Base-by-base conservation (phyloP, 345 rosid genomes). In the Lenwebbia sp. region DNA sequence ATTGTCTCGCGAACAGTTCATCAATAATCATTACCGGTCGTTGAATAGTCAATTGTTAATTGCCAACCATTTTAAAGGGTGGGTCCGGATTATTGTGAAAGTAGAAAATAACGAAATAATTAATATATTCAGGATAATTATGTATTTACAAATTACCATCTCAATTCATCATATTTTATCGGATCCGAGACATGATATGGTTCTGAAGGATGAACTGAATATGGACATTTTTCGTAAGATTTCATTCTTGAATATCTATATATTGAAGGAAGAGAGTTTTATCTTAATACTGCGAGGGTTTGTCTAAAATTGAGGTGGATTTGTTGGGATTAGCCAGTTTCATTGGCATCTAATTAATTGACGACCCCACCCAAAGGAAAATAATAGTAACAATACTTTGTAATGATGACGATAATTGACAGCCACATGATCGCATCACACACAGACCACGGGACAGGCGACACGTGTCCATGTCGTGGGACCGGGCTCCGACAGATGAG, bases 71-170 rank as follows among this genome's bases (percentile, higher is more conserved):
- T 58, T 58, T n/a, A n/a, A 30, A n/a, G 2, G 19, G 17, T 13
- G 0, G 3, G n/a, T 3, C 17, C 21, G 3, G 0, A 15, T 28
- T 0, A 30, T 28, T 2, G 3, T 28, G 40, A 10, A 10, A 49
- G 10, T 49, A 49, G 3, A 49, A 47, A 49, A 49, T 10, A 49
- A 9, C 11, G 11, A 47, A 47, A 47, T 47, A 9, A 47, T 47
- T 47, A 47, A 47, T 47, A 47, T 1, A 47, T 47, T 47, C 12
- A 49, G 10, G 12, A 49, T 10, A 49, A 49, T 49, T 49, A 49
- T 2, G 3, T 49, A 10, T 49, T 49, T 49, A 49, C 12, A 49
- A 10, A 49, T 1, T 49, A 10, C 0, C 12, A 49, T 49, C 51
- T 49, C 12, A 9, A 49, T 49, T 49, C 51, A 49, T 10, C 3